Conservation (phyloP, 345 rosid species). For the Brassica juncea region DNA sequence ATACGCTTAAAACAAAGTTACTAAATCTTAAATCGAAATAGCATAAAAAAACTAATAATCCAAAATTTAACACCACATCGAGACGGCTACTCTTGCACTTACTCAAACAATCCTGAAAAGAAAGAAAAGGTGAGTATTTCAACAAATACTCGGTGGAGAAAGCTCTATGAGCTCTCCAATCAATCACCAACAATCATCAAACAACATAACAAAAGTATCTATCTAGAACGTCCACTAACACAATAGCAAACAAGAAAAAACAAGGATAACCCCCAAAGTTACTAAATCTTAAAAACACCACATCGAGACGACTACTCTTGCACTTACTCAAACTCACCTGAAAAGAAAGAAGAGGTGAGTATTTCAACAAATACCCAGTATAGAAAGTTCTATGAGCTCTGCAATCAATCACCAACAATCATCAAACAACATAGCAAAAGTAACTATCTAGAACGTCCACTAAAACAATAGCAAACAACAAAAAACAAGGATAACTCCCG, state of each 20-base stretch:
- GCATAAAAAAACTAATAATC: not conserved
- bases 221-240: too few species aligned
- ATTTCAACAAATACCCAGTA: not conserved
- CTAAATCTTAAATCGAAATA: too few species aligned
- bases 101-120: not conserved
- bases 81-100: not conserved
- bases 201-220: not conserved
- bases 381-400: not conserved
- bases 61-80: not conserved
- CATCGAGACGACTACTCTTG: not conserved
- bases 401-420: not conserved
- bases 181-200: not conserved
- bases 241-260: not conserved
- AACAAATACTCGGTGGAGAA: not conserved
- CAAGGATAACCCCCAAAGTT: not conserved
- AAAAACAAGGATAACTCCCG: not conserved
- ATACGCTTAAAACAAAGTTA: too few species aligned
- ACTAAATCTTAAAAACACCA: too few species aligned
- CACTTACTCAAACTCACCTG: not conserved
- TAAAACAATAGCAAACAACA: not conserved
- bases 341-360: not conserved
- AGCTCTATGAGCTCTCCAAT: not conserved
- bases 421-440: not conserved
- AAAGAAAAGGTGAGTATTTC: not conserved
- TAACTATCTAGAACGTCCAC: too few species aligned